phyloP scores from a whole-genome alignment of 73 alveolate species.

The Paraurostyla sp. region DNA sequence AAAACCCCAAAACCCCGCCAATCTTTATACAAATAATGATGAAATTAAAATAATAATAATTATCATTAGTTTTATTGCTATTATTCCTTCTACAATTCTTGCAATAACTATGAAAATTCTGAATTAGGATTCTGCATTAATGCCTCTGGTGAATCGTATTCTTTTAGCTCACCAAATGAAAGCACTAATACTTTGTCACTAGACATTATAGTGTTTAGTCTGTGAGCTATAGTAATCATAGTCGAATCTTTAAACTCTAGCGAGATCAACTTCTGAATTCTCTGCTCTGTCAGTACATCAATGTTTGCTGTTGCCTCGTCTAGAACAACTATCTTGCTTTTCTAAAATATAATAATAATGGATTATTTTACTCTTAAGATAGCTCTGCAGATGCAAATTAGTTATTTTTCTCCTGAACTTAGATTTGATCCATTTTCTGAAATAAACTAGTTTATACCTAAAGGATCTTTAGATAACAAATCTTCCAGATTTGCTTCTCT shows the following conservation, averaged over 20 bases:
- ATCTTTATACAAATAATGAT: too few species aligned
- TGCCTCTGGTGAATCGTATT: constrained; percentile 88
- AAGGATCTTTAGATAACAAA: constrained; percentile 75
- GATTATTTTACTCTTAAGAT: constrained; percentile 54
- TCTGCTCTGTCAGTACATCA: constrained; percentile 94
- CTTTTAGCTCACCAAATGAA: constrained; percentile 88
- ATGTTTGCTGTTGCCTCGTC: constrained; percentile 99
- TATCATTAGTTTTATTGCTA: too few species aligned
- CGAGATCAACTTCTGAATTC: constrained; percentile 83
- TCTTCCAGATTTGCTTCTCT: constrained; percentile 85
- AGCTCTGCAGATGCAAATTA: constrained; percentile 96
- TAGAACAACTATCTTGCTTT: constrained; percentile 91
- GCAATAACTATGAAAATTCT: constrained; percentile 25
- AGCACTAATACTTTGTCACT: constrained; percentile 92
- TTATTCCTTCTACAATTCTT: constrained; percentile 60
- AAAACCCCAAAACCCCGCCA: too few species aligned
- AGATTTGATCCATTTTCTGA: constrained; percentile 92
- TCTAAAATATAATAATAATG: constrained; percentile 52
- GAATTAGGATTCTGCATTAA: constrained; percentile 69
- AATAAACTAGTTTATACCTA: constrained; percentile 84
- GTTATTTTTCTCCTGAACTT: constrained; percentile 95
- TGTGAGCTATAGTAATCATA: constrained; percentile 94
- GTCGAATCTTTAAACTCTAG: constrained; percentile 89
- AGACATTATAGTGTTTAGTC: constrained; percentile 93
- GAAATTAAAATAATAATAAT: too few species aligned